Evolutionary conservation across 306 rosid species (phyloP), one percentile per base, ranked within the genome.

Genomic region (Prunus fruticosa): DNA sequence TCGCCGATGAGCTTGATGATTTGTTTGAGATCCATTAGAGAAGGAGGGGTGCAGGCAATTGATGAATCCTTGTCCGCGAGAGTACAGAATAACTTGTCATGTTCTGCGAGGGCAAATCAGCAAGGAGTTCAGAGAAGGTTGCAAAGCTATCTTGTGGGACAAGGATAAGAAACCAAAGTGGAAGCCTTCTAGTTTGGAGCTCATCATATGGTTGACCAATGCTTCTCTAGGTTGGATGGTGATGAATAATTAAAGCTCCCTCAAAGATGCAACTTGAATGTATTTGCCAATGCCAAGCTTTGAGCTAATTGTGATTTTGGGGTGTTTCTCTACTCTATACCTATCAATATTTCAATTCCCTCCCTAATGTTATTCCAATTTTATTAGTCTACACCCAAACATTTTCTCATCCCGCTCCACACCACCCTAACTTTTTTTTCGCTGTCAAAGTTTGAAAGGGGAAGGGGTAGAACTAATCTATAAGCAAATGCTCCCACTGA

Each of bases 81-180:
- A 32, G 38, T 88, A 89, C 51, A 88, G 93, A 88, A 86, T 93
- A 82, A 90, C 83, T 69, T 88, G 91, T 71, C 93, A 89, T 74
- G 74, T 88, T 58, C 4, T 88, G 62, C 78, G 38, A 82, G 93
- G 93, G 50, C 74, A 84, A 65, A 79, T 84, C 86, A 91, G 91
- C 93, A 88, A 74, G 83, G 98, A 93, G 82, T 87, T 87, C 72
- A 65, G 73, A 2, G 98, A 93, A 92, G 98, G 98, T 80, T 88
- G 91, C 67, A 87, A 93, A 86, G 98, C 98, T 79, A 61, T 90
- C 79, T 72, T 89, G 75, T 57, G 86, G 79, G 96, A 89, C 71
- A 93, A 91, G 72, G 98, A 91, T 75, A 86, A 74, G 85, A 93
- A 89, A 62, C 97, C 97, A 1, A 89, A 91, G 63, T 80, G 83